Base-by-base conservation (phyloP, 1,284 basidiomycete genomes). In the Cystobasidiaceae sp. region DNA sequence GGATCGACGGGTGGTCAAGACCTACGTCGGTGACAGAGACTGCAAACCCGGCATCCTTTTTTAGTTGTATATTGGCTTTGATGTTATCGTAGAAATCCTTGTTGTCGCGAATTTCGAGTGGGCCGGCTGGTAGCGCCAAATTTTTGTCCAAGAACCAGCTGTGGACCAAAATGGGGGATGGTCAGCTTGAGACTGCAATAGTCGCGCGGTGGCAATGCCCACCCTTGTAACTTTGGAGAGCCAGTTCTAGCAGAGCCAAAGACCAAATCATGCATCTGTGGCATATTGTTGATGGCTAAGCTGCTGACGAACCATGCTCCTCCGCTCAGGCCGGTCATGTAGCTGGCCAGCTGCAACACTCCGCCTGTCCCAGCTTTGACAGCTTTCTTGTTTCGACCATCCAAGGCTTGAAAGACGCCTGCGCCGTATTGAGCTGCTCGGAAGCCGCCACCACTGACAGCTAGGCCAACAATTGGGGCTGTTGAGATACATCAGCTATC, bases 261-360 rank as follows among this genome's bases (percentile, higher is more conserved):
- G 0, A 72, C 71, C 33, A 73, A 41, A 0, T 65, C 49, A 45
- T 60, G 68, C 43, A 67, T 55, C 8, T 49, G 27, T 23, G 59
- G 48, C 48, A 72, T 43, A 58, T 72, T 67, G 52, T 69, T 68
- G 11, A 71, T 55, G 17, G 65, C 39, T n/a, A 69, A 6, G 0
- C 64, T 67, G 6, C 66, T 56, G 23, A 71, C 61, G 34, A 65
- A 55, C 70, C 71, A 72, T 0, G 66, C 67, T 9, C 70, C 71
- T 82, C 86, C 86, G 60, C 85, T 86, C 0, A 87, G 77, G 0
- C 81, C 85, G 3, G 82, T 73, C 19, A 86, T 73, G 75, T 87
- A 87, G 1, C 83, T 82, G 6, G 83, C 74, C 27, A 86, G 82
- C 72, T 87, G 86, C 37, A 86, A 76, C 0, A 88, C 75, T 0